Evolutionary conservation across 2,329 filamentous ascomycete species (phyloP), one percentile per base, ranked within the genome.

Genomic region (Talaromyces sp.): DNA sequence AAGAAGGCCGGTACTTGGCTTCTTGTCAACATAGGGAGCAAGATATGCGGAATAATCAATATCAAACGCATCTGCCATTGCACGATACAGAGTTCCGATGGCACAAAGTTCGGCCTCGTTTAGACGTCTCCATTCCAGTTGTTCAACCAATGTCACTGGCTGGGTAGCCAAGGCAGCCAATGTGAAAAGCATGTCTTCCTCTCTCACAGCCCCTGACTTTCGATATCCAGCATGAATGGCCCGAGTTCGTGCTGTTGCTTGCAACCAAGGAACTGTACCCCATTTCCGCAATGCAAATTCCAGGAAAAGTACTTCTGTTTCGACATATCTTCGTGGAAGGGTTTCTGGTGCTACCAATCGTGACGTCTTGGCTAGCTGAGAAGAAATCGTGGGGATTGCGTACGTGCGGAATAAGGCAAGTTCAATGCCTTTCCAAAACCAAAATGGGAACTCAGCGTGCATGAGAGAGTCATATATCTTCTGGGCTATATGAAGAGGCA

Each of bases 121-220:
- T 21, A 90, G 71, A 4, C 75, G 41, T 2, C 90, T 82, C 89
- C 89, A 93, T 69, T 93, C 90, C 67, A 85, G 89, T 5, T 76
- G 75, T 4, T 80, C 71, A 31, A 89, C 81, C 78, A 88, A 91
- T 13, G 81, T 77, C 27, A 83, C 72, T 0, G 89, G 88, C 69
- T 91, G 86, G 0, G 82, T 77, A 19, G 89, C 81, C 69, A 90
- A 90, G 0, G 90, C 71, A 13, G 80, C 77, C 0, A 89, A 77
- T 0, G 86, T 89, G 70, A 87, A 89, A 0, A 89, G 77, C 77
- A 89, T 80, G 63, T 89, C 87, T 14, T 81, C 77, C 54, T 89
- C 82, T 6, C 77, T 77, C 64, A 89, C 89, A 65, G 82, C 82
- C 41, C 84, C 83, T 0, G 81, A 75, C 55, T 80, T 78, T 53